A percentile compares a stretch with the other conserved stretches of the same genome.
Conservation (phyloP, 441 rosid species). For the Eruca vesicaria region DNA sequence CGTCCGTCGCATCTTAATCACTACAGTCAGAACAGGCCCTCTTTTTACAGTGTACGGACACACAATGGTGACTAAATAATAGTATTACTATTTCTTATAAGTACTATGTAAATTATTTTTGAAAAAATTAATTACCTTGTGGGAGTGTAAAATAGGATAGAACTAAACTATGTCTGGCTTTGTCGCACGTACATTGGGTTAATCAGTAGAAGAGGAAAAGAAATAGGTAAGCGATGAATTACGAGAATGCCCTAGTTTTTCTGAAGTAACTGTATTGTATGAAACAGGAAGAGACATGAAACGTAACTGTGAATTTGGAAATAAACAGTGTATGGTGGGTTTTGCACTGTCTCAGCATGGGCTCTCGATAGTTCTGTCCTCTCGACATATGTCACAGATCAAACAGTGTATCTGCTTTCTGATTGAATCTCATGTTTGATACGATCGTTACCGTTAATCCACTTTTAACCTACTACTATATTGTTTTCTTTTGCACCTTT, state of each 20-base stretch:
- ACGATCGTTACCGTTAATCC: slow-evolving; percentile 9
- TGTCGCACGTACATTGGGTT: slow-evolving; percentile 20
- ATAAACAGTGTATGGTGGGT: slow-evolving; percentile 47
- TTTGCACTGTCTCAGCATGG: slow-evolving; percentile 52
- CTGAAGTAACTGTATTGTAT: not conserved
- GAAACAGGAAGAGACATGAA: slow-evolving; percentile 27
- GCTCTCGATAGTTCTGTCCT: slow-evolving; percentile 45
- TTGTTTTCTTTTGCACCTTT: not conserved
- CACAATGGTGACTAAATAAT: not conserved
- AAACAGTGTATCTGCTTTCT: slow-evolving; percentile 10
- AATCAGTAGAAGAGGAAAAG: not conserved
- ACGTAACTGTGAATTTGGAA: slow-evolving; percentile 26
- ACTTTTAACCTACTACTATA: not conserved
- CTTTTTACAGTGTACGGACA: slow-evolving; percentile 55
- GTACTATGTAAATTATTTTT: not conserved
- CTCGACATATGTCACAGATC: slow-evolving; percentile 35
- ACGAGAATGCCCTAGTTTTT: slow-evolving; percentile 35
- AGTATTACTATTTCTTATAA: not conserved
- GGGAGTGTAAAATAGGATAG: not conserved
- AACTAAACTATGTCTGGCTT: not conserved
- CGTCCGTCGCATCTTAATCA: slow-evolving; percentile 56
- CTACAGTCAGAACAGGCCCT: slow-evolving; percentile 46
- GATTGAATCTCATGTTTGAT: not conserved
- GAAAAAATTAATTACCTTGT: not conserved
- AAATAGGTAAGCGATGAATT: not conserved